These are phyloP conservation scores for Pythium coloratum DNA, from an alignment of 352 stramenopile genomes.

Conservation along the genomic window DNA sequence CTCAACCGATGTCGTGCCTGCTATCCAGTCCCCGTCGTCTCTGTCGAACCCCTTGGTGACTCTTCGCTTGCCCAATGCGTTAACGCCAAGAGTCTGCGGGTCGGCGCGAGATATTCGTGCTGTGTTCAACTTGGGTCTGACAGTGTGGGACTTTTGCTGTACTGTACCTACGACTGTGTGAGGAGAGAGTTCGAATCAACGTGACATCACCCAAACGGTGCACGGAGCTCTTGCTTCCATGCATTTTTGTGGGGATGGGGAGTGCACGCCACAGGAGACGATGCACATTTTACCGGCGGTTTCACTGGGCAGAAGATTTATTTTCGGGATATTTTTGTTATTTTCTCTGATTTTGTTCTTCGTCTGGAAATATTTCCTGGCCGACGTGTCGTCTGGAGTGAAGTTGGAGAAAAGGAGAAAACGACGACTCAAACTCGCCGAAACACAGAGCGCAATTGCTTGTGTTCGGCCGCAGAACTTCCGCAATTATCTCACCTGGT, in stretches of 20 bases:
- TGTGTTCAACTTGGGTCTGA: neutral
- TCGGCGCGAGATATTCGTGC: neutral
- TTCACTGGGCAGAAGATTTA: neutral
- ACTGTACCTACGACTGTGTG: neutral
- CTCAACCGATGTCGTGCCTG: neutral
- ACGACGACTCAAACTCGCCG: neutral
- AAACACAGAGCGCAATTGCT: slow-evolving; percentile 8
- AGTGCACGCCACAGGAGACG: slow-evolving; percentile 1
- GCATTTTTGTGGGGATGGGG: neutral
- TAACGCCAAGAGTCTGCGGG: neutral
- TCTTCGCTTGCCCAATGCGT: neutral
- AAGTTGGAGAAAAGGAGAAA: neutral
- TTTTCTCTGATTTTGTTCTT: neutral
- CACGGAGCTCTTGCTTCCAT: neutral
- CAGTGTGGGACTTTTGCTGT: neutral
- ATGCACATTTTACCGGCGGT: neutral
- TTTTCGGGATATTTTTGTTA: neutral
- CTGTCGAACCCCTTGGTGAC: neutral
- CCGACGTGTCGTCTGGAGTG: neutral
- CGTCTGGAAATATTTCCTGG: neutral
- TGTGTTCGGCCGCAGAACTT: neutral
- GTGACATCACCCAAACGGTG: slow-evolving; percentile 1
- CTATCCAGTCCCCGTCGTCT: neutral
- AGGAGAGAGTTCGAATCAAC: neutral
- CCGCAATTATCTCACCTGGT: slow-evolving; percentile 3